Conservation (phyloP, 441 rosid species). For the Erysimum cheiri region DNA sequence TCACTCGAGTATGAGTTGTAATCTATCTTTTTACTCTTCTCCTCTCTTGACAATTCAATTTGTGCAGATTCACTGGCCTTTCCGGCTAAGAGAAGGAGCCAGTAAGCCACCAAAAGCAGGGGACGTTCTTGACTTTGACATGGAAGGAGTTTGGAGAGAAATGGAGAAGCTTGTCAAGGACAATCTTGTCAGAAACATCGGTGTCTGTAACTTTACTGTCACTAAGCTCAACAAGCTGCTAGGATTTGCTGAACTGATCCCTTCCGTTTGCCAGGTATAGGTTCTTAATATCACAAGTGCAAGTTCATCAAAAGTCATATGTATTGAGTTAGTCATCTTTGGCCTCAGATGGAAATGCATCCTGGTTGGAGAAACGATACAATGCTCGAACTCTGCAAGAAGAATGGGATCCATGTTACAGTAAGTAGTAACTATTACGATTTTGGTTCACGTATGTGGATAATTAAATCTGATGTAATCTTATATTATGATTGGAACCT, state of each 20-base stretch:
- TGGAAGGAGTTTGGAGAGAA: constrained; percentile 66
- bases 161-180: constrained; percentile 57
- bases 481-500: constrained; percentile 1
- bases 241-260: constrained; percentile 44
- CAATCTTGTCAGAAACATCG: constrained; percentile 53
- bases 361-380: constrained; percentile 70
- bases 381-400: constrained; percentile 53
- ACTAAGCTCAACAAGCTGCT: constrained; percentile 55
- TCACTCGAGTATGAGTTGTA: neutral
- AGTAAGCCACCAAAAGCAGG: constrained; percentile 53
- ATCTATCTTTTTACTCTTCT: neutral
- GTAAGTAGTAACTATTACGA: constrained; percentile 30
- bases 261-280: constrained; percentile 58
- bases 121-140: constrained; percentile 52
- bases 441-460: neutral
- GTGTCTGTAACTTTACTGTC: constrained; percentile 54
- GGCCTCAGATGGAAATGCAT: constrained; percentile 68
- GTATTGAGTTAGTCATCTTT: constrained; percentile 1
- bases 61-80: constrained; percentile 58
- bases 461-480: constrained; percentile 1
- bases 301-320: neutral
- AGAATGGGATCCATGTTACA: constrained; percentile 54
- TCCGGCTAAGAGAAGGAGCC: constrained; percentile 51
- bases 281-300: neutral
- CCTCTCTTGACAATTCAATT: neutral